Conservation (phyloP, 164 flowering plant species). For the Pachysandra terminalis region DNA sequence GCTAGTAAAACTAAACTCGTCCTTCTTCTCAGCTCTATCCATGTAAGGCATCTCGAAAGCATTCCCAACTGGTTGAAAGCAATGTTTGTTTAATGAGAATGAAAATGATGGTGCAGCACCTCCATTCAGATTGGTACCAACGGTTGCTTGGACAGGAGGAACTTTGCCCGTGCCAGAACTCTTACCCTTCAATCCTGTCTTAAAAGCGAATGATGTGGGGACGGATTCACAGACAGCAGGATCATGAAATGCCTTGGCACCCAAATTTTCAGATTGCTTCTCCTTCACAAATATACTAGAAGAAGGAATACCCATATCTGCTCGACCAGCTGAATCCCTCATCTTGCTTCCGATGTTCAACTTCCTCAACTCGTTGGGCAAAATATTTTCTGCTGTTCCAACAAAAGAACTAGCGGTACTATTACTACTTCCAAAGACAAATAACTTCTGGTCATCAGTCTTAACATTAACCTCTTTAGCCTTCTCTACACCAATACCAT, state of each 20-base stretch:
- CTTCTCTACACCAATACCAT: constrained; percentile 1
- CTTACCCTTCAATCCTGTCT: constrained; percentile 15
- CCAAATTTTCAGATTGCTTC: constrained; percentile 11
- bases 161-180: constrained; percentile 12
- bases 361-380: constrained; percentile 26
- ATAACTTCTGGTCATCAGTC: not conserved
- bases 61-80: constrained; percentile 19
- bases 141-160: constrained; percentile 14
- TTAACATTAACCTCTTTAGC: not conserved
- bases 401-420: constrained; percentile 1
- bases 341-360: constrained; percentile 31
- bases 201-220: constrained; percentile 22
- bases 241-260: constrained; percentile 9
- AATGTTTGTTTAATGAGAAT: constrained; percentile 17
- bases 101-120: constrained; percentile 16
- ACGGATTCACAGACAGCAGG: constrained; percentile 10
- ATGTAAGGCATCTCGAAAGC: constrained; percentile 17
- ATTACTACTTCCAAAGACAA: constrained; percentile 16
- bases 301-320: constrained; percentile 15
- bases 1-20: constrained; percentile 32
- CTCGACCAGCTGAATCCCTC: constrained; percentile 15
- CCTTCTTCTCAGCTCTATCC: constrained; percentile 23
- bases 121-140: constrained; percentile 15
- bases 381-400: constrained; percentile 17
- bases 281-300: constrained; percentile 17